Base-by-base conservation (phyloP, 75 land plant species). In the Selaginella moellendorffii region DNA sequence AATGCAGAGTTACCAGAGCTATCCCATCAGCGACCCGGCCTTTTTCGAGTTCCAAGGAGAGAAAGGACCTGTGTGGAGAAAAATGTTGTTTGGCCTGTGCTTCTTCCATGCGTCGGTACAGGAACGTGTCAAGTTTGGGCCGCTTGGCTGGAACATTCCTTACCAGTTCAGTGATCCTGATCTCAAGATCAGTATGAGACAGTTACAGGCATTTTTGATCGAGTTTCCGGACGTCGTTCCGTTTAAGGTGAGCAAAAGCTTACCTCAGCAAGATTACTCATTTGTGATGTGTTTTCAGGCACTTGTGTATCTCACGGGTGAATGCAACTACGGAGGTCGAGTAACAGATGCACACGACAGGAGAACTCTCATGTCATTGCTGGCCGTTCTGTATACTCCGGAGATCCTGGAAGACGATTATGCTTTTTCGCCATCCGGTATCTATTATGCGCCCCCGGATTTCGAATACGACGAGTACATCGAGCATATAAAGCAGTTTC, bases 101-200 rank as follows among this genome's bases (percentile, higher is more conserved):
- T 75, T 75, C 31, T 75, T 75, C 29, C 77, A 75, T 53, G 77
- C 77, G 22, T 24, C 68, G 23, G 77, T 75, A 17, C 77, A 75
- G 70, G 77, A 75, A 27, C 66, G 77, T 23, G 77, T 75, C 0
- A 75, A 75, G 42, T 75, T 75, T 62, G 77, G 77, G 1, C 77
- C 77, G 24, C 65, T 75, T 0, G 77, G 77, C 21, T 75, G 77
- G 77, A 75, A 75, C 42, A 75, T 75, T 31, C 77, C 77, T 22
- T 75, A 75, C 61, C 77, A 75, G 53, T 75, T 75, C 20, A 75
- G 73, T 25, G 77, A 75, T 54, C 74, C 77, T n/a, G 77, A 75
- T 66, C 66, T 75, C 23, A 75, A 75, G 28, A 75, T 75, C 24
- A 75, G 77, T 27, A 70, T 75, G 77, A 51, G 77, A 23, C 77